Base-by-base conservation (phyloP, 2,329 filamentous ascomycete genomes). In the Fusarium sterilihyphosum region DNA sequence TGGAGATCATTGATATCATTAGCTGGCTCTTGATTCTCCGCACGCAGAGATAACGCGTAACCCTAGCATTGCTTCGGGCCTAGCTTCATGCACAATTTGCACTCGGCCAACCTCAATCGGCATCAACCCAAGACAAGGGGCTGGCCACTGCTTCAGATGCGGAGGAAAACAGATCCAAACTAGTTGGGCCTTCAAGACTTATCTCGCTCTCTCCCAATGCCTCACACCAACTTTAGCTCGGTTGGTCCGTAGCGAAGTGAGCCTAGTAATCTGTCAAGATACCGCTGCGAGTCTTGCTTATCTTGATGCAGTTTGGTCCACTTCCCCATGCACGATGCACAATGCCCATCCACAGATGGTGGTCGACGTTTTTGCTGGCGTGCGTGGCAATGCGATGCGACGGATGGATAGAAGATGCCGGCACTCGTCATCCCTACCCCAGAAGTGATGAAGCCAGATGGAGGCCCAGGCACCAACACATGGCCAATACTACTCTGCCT, bases 71-170 rank as follows among this genome's bases (percentile, higher is more conserved):
- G 24, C 17, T 52, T 56, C 9, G 7, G 60, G 65, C 24, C 40
- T 75, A 70, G 72, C 60, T 60, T 73, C 64, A 75, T 73, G 72
- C 72, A 70, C 61, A 65, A 74, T 75, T 75, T 74, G 72, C 69
- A 53, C 41, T 62, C 57, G 50, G 17, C 57, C 65, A 75, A 38
- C 72, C 72, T 65, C 69, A 73, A 73, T 69, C 31, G 72, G 72
- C 31, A 74, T 61, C 60, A 57, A 67, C 57, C 67, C 44, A 52
- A 49, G 47, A 43, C 67, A 68, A 49, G 71, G 71, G 52, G 40
- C 17, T n/a, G 26, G 40, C 44, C 66, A 44, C 35, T 43, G 20
- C n/a, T 40, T 33, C 37, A 44, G 46, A 67, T 46, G 52, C 63
- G 35, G 67, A 44, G 58, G 57, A 65, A 63, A 61, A 38, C 7